phyloP scores from a whole-genome alignment of 176 grass and related monocot genomes.

The barley (Hordeum vulgare) region MorexV3_pseudomolecules_assembly NC_058518.1:147519921-147520420 shows the following conservation, averaged over 20 bases:
- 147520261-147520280: conserved; percentile 94
- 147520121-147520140: neutral
- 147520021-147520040: neutral
- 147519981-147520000: conserved; percentile 12
- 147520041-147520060: neutral
- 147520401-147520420: conserved; percentile 95
- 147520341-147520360: conserved; percentile 81
- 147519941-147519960: conserved; percentile 91
- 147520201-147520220: conserved; percentile 97
- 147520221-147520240: conserved; percentile 87
- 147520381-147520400: conserved; percentile 99
- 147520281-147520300: conserved; percentile 89
- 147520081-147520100: neutral
- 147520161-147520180: conserved; percentile 11
- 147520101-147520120: neutral
- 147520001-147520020: neutral
- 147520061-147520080: neutral
- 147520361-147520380: conserved; percentile 78
- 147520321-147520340: conserved; percentile 80
- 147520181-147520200: conserved; percentile 35
- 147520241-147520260: conserved; percentile 90
- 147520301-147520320: conserved; percentile 94
- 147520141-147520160: neutral
- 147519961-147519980: conserved; percentile 54
- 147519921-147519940: conserved; percentile 78